These are phyloP conservation scores for Alternaria triticina DNA, from an alignment of 2,329 filamentous ascomycete species.

Conservation along the genomic window DNA sequence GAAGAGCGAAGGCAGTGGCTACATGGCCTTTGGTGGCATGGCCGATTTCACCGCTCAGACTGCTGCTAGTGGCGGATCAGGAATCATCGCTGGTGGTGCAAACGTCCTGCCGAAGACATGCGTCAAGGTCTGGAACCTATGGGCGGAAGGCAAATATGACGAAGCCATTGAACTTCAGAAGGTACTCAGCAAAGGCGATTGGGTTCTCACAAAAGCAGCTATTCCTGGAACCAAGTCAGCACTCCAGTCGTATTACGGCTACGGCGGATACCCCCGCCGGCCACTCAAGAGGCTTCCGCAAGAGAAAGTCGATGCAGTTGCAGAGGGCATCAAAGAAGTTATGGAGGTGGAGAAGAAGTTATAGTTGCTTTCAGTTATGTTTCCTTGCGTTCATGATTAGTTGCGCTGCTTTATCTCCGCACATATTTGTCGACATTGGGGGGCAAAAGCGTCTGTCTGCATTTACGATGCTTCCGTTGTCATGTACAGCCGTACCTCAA, in stretches of 20 bases:
- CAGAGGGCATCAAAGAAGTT: conserved; percentile 59
- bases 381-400: conserved; percentile 2
- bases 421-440: conserved; percentile 7
- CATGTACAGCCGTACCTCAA: conserved; percentile 27
- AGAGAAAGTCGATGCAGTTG: conserved; percentile 56
- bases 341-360: conserved; percentile 67
- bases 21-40: conserved; percentile 87
- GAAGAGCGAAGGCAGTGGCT: conserved; percentile 56
- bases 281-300: conserved; percentile 72
- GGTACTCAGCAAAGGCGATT: conserved; percentile 78
- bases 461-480: conserved; percentile 17
- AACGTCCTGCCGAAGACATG: conserved; percentile 87
- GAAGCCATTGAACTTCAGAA: conserved; percentile 80
- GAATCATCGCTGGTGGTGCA: conserved; percentile 84
- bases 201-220: conserved; percentile 80
- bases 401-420: not conserved
- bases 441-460: conserved; percentile 13
- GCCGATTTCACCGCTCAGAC: conserved; percentile 88
- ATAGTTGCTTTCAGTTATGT: conserved; percentile 20
- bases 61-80: conserved; percentile 76
- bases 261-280: conserved; percentile 76
- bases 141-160: conserved; percentile 72
- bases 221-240: conserved; percentile 87
- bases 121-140: conserved; percentile 79
- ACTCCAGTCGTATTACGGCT: conserved; percentile 80